These are phyloP conservation scores for Stemphylium lycopersici DNA, from an alignment of 2,329 filamentous ascomycete genomes.

Conservation along the genomic window DNA sequence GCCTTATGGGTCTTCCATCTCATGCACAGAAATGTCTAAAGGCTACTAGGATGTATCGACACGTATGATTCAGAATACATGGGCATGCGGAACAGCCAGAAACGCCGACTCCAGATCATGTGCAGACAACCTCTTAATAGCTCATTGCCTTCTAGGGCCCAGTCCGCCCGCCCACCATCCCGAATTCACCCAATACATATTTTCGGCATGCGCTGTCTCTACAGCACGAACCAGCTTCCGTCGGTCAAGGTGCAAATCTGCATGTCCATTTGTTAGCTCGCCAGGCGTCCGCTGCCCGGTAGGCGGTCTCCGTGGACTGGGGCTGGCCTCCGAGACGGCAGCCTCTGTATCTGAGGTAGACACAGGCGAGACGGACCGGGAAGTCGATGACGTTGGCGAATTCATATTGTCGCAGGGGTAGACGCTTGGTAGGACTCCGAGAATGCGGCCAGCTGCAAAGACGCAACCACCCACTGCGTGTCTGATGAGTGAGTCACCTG, in stretches of 20 bases:
- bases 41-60: too few species aligned
- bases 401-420: conserved; percentile 21
- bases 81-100: neutral
- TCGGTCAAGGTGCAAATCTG: conserved; percentile 48
- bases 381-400: conserved; percentile 22
- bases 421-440: conserved; percentile 30
- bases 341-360: conserved; percentile 24
- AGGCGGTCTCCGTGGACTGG: conserved; percentile 10
- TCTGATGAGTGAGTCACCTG: conserved; percentile 65
- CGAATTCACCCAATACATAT: conserved; percentile 39
- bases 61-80: too few species aligned
- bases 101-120: neutral
- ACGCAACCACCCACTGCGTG: conserved; percentile 66
- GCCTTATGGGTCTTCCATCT: too few species aligned
- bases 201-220: conserved; percentile 38
- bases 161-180: conserved; percentile 48
- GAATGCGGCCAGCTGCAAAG: conserved; percentile 60
- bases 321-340: conserved; percentile 3
- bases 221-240: conserved; percentile 37
- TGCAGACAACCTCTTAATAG: neutral
- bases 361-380: conserved; percentile 30
- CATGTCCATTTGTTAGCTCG: conserved; percentile 44
- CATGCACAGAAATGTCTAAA: too few species aligned
- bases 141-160: conserved; percentile 16
- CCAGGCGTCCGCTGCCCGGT: conserved; percentile 23